Percentiles rank a stretch among this genome's conserved stretches.
Conservation (phyloP, 208 protist species). For the Crithidia sp. region DNA sequence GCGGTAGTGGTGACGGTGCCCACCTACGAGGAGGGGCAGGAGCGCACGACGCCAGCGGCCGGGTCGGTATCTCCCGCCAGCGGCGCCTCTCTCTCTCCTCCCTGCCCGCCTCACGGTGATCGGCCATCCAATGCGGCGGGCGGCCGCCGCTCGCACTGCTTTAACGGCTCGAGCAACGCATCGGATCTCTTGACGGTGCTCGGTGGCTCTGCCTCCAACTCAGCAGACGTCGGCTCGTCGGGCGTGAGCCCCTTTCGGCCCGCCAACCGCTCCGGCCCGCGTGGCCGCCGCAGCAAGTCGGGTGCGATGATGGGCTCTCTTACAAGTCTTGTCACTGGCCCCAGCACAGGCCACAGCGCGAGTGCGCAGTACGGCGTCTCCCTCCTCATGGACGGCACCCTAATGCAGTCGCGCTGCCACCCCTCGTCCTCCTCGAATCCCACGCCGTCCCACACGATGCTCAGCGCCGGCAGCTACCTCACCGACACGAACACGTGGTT, state of each 20-base stretch:
- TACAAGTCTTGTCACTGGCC: not conserved
- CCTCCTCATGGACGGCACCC: conserved; percentile 6
- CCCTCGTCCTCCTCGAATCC: not conserved
- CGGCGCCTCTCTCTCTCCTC: not conserved
- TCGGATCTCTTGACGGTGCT: not conserved
- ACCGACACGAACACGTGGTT: conserved; percentile 5
- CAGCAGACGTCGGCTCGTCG: not conserved
- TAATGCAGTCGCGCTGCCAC: not conserved
- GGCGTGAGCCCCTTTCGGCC: not conserved
- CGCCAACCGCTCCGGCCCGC: not conserved
- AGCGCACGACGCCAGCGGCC: not conserved
- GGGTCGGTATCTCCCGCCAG: not conserved
- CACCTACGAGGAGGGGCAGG: not conserved
- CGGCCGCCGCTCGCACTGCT: conserved; percentile 1
- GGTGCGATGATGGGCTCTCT: not conserved
- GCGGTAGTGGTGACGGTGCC: not conserved
- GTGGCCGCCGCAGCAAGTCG: conserved; percentile 3
- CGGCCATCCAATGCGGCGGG: not conserved
- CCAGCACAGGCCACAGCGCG: not conserved
- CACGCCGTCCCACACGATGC: not conserved
- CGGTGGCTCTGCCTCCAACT: conserved; percentile 3
- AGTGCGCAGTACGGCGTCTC: not conserved
- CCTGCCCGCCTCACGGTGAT: not conserved
- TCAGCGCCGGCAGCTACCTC: not conserved
- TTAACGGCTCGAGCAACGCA: conserved; percentile 7